Percentiles rank a stretch among this genome's conserved stretches.
phyloP scores from a whole-genome alignment of 2,329 filamentous ascomycete genomes.

The Rachicladosporium sp. region DNA sequence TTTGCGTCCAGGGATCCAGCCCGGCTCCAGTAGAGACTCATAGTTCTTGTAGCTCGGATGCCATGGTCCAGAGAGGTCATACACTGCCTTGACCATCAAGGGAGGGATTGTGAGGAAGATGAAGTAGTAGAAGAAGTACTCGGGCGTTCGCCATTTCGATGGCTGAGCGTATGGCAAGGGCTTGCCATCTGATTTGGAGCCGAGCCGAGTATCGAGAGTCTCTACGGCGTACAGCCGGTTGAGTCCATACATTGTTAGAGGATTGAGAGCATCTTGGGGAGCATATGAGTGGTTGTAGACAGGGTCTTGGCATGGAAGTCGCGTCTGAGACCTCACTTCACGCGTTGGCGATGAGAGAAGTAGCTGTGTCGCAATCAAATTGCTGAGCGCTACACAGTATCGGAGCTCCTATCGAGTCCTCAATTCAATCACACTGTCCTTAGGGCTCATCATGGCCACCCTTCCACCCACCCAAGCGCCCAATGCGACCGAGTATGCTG shows the following conservation, averaged over 20 bases:
- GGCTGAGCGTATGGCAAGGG: constrained; percentile 35
- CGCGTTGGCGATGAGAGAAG: too few relatives aligned
- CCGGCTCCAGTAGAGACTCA: constrained; percentile 56
- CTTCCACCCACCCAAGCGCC: constrained; percentile 23
- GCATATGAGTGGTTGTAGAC: too few relatives aligned
- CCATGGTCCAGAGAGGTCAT: constrained; percentile 74
- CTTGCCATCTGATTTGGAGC: constrained; percentile 43
- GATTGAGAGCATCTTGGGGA: too few relatives aligned
- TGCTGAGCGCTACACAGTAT: too few relatives aligned
- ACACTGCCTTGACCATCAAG: constrained; percentile 78
- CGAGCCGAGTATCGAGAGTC: constrained; percentile 60
- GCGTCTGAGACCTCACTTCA: too few relatives aligned
- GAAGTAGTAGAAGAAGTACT: constrained; percentile 73
- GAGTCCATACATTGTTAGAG: neutral
- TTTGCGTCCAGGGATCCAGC: constrained; percentile 87
- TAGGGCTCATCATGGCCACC: constrained; percentile 2
- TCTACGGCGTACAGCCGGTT: constrained; percentile 46
- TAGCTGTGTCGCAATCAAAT: too few relatives aligned
- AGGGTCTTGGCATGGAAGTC: too few relatives aligned
- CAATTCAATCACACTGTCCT: too few relatives aligned
- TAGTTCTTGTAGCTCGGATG: constrained; percentile 73
- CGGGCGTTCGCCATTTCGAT: constrained; percentile 72
- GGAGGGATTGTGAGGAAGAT: constrained; percentile 58
- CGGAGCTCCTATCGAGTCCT: neutral
- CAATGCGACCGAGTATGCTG: constrained; percentile 33